Conservation (phyloP, 345 rosid genomes). For the Boechera divaricarpa region DNA sequence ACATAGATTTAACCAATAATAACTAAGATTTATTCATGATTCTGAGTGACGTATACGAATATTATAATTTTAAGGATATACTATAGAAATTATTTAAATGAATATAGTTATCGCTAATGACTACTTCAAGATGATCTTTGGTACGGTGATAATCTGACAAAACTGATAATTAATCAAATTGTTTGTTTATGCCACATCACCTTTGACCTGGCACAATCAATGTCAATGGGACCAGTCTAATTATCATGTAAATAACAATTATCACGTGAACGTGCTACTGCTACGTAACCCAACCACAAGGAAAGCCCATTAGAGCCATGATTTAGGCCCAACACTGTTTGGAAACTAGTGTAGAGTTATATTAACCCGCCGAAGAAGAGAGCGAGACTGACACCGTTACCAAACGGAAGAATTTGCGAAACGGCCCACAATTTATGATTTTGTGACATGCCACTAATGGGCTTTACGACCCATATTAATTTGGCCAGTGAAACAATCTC, state of each 20-base stretch:
- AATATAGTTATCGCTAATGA: constrained; percentile 26
- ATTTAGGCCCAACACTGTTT: background rate
- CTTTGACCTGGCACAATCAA: constrained; percentile 31
- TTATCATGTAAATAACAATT: background rate
- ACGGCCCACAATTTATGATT: background rate
- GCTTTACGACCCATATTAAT: background rate
- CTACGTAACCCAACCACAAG: constrained; percentile 19
- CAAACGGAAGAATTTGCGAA: background rate
- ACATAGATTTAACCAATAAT: background rate
- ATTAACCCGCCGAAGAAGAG: background rate
- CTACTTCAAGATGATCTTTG: background rate
- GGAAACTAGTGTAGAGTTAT: background rate
- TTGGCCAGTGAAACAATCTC: constrained; percentile 3
- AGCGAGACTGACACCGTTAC: background rate
- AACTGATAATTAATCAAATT: background rate
- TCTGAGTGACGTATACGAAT: background rate
- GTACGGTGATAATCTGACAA: constrained; percentile 21
- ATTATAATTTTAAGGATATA: background rate
- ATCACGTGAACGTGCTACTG: constrained; percentile 31
- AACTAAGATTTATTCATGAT: constrained; percentile 2
- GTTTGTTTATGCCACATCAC: constrained; percentile 34
- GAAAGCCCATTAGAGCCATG: background rate
- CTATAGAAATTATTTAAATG: background rate
- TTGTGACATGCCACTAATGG: background rate
- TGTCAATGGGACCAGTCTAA: constrained; percentile 20